Conservation (phyloP, 2,329 filamentous ascomycete species). For the Fusarium acutatum region DNA sequence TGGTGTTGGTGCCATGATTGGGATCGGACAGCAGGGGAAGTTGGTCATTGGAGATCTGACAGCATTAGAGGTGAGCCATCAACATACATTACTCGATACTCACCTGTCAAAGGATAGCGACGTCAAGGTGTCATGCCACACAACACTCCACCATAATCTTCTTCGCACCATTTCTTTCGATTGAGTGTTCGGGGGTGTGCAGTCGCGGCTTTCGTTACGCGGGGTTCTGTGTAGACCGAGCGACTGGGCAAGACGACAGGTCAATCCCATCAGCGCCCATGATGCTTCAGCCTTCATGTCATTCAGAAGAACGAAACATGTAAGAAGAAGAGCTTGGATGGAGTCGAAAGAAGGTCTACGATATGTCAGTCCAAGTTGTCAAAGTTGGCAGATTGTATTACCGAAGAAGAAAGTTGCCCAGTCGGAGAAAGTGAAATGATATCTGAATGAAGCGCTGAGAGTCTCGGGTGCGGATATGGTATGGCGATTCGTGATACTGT, state of each 20-base stretch:
- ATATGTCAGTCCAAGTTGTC: constrained; percentile 3
- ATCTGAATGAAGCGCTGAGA: constrained; percentile 70
- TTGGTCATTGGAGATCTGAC: constrained; percentile 69
- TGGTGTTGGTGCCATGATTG: constrained; percentile 52
- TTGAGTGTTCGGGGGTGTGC: constrained; percentile 52
- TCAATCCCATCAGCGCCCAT: constrained; percentile 71
- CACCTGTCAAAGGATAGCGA: constrained; percentile 73
- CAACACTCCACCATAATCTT: constrained; percentile 70
- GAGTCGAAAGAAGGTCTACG: constrained; percentile 69
- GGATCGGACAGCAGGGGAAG: constrained; percentile 64
- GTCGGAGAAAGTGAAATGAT: constrained; percentile 70
- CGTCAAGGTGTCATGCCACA: constrained; percentile 73
- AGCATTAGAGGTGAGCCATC: constrained; percentile 6
- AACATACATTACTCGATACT: background rate
- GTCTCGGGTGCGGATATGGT: constrained; percentile 66
- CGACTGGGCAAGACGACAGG: constrained; percentile 71
- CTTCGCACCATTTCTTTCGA: constrained; percentile 64
- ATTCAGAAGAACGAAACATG: constrained; percentile 70
- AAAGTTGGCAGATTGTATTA: constrained; percentile 33
- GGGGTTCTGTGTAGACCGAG: constrained; percentile 66
- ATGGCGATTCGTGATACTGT: constrained; percentile 72
- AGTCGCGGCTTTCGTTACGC: constrained; percentile 56
- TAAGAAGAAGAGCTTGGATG: constrained; percentile 70
- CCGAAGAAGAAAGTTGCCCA: constrained; percentile 71
- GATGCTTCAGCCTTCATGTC: constrained; percentile 76